A percentile compares a stretch with the other conserved stretches of the same genome.
Evolutionary conservation across 495 filamentous ascomycete genomes (phyloP).

Genomic region (Lasiosphaeris hirsuta): DNA sequence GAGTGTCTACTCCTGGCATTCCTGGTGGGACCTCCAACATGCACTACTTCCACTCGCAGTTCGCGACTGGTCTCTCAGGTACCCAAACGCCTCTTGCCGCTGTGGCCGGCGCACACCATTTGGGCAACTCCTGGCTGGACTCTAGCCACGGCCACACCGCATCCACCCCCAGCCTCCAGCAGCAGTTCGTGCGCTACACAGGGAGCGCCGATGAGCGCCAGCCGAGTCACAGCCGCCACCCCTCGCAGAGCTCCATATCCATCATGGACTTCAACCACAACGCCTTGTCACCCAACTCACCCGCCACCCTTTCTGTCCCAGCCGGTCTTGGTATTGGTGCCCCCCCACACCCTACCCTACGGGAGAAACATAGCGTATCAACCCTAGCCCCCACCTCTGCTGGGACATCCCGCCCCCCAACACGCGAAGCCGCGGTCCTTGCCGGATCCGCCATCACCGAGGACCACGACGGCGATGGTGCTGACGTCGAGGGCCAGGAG

Average conservation of each 20-base stretch:
- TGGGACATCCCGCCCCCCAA: slow-evolving; percentile 47
- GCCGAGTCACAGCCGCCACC: slow-evolving; percentile 38
- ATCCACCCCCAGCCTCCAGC: slow-evolving; percentile 27
- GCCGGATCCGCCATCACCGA: slow-evolving; percentile 21
- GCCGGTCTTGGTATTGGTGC: slow-evolving; percentile 11
- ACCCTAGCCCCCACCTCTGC: slow-evolving; percentile 47
- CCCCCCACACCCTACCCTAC: slow-evolving; percentile 20
- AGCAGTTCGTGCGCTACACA: slow-evolving; percentile 6
- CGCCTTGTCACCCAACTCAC: background rate
- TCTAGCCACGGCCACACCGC: slow-evolving; percentile 29
- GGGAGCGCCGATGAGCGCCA: background rate
- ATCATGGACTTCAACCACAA: slow-evolving; percentile 30
- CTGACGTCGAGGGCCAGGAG: slow-evolving; percentile 20
- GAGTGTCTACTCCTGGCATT: slow-evolving; percentile 70
- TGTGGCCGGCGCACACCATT: slow-evolving; percentile 63
- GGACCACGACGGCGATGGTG: slow-evolving; percentile 4
- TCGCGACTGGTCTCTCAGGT: slow-evolving; percentile 74
- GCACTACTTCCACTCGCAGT: slow-evolving; percentile 84
- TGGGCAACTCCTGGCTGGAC: slow-evolving; percentile 40
- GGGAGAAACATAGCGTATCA: slow-evolving; percentile 53
- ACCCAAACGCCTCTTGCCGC: slow-evolving; percentile 83
- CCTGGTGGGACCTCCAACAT: slow-evolving; percentile 84
- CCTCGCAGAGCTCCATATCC: slow-evolving; percentile 45
- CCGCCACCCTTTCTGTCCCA: slow-evolving; percentile 7
- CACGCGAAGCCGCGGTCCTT: slow-evolving; percentile 33